Base-by-base conservation (phyloP, 1,139 yeast genomes). In the Martiniozyma asiatica region DNA sequence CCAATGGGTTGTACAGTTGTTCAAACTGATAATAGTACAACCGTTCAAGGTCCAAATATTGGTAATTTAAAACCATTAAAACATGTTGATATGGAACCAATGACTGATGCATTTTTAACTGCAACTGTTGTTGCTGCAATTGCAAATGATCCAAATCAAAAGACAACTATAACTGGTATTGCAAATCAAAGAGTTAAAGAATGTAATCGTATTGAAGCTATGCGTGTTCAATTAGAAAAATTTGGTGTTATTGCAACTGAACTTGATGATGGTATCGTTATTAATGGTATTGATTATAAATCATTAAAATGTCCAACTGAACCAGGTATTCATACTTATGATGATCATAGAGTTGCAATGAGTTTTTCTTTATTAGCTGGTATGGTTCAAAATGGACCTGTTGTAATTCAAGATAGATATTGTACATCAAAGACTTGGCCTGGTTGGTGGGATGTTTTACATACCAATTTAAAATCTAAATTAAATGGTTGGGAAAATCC, bases 381-480 rank as follows among this genome's bases (percentile, higher is more conserved):
- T 5, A 55, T 66, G 33, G 53, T 66, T 38, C 31, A 26, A 20
- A 34, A 44, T 3, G 61, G 61, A 3, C 76, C 82, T 3, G 92
- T 80, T 2, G 63, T 74, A 42, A 73, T 89, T 36, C 72, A 78
- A 44, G 96, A 87, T 51, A 73, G 97, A 57, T 68, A 80, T 20
- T 84, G 96, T 52, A 92, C 95, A 3, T 93, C 92, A 36, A 89
- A 89, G 60, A 89, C 99, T 0, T 89, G 99, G 99, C 99, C 99
- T 13, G 97, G 97, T 26, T 89, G 98, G 98, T 89, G 98, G 98
- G 99, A 89, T 56, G 68, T 78, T 29, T 63, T 89, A 40, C 84
- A 75, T 48, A 69, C 79, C 34, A 59, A 65, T 36, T 73, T 89
- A 48, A 69, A 73, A 19, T 77, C 71, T 22, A 52, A 55, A 11